Conservation (phyloP, 192 early-diverging fungal species). For the Coemansia aciculifera region DNA sequence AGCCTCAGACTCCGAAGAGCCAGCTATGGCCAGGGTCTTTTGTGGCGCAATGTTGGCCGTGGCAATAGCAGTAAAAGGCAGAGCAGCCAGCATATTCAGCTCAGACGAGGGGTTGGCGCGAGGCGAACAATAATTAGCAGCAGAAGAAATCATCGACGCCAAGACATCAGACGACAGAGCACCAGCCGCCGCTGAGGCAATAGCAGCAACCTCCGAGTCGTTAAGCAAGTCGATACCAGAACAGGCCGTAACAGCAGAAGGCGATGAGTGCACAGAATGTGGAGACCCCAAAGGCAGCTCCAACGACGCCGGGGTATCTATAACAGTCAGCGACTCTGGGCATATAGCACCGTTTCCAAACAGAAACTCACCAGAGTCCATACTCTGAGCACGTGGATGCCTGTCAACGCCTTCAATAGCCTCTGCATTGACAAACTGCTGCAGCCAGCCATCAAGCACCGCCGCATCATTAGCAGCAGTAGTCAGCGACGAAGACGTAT, state of each 20-base stretch:
- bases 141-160: slow-evolving; percentile 22
- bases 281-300: background rate
- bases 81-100: slow-evolving; percentile 29
- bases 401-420: slow-evolving; percentile 22
- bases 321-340: background rate
- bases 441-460: slow-evolving; percentile 45
- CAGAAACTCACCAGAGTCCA: background rate
- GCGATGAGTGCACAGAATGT: slow-evolving; percentile 7
- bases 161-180: slow-evolving; percentile 28
- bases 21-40: slow-evolving; percentile 26
- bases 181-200: slow-evolving; percentile 10
- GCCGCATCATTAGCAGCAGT: slow-evolving; percentile 22
- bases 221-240: slow-evolving; percentile 1
- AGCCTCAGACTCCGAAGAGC: background rate
- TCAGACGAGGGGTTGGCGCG: slow-evolving; percentile 5
- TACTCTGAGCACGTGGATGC: background rate
- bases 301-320: background rate
- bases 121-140: slow-evolving; percentile 1
- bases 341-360: background rate
- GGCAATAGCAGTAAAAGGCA: slow-evolving; percentile 20
- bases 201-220: slow-evolving; percentile 14
- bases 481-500: background rate
- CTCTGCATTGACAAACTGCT: slow-evolving; percentile 47
- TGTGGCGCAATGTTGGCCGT: slow-evolving; percentile 44
- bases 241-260: background rate